Conservation (phyloP, 768 basidiomycete species). For the Collybiopsis confluens region DNA sequence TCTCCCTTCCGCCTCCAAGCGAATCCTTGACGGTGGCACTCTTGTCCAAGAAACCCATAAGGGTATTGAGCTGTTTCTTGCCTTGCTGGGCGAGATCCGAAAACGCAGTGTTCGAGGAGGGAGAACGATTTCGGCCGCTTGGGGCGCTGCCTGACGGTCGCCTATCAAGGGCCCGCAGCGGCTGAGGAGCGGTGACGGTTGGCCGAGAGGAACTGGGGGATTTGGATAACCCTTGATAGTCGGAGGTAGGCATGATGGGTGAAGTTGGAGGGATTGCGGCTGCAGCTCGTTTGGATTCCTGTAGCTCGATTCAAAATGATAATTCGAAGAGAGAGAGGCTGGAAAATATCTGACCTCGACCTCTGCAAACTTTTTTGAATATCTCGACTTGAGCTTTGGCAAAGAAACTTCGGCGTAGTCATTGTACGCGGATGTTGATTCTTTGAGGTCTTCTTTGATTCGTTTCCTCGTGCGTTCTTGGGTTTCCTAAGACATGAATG, state of each 20-base stretch:
- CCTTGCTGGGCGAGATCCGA: conserved; percentile 88
- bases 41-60: conserved; percentile 84
- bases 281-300: conserved; percentile 66
- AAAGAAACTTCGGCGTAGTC: conserved; percentile 79
- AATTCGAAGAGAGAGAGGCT: not conserved
- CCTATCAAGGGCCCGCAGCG: conserved; percentile 70
- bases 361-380: conserved; percentile 82
- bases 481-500: conserved; percentile 55
- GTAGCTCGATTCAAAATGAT: conserved; percentile 9
- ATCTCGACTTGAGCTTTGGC: conserved; percentile 75
- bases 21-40: conserved; percentile 61
- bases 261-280: conserved; percentile 28
- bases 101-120: conserved; percentile 77
- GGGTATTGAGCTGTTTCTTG: conserved; percentile 81
- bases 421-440: conserved; percentile 67
- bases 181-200: conserved; percentile 66
- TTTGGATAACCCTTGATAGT: conserved; percentile 29
- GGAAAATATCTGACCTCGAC: conserved; percentile 59
- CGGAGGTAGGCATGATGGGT: conserved; percentile 28
- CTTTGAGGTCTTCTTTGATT: conserved; percentile 87
- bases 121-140: conserved; percentile 63
- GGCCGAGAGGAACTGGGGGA: conserved; percentile 48
- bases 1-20: conserved; percentile 53
- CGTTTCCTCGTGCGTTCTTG: conserved; percentile 90
- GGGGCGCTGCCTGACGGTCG: conserved; percentile 60